Percentiles rank a stretch among this genome's conserved stretches.
These are phyloP conservation scores for Clavaria fumosa DNA, from an alignment of 768 basidiomycete genomes.

Conservation along the genomic window DNA sequence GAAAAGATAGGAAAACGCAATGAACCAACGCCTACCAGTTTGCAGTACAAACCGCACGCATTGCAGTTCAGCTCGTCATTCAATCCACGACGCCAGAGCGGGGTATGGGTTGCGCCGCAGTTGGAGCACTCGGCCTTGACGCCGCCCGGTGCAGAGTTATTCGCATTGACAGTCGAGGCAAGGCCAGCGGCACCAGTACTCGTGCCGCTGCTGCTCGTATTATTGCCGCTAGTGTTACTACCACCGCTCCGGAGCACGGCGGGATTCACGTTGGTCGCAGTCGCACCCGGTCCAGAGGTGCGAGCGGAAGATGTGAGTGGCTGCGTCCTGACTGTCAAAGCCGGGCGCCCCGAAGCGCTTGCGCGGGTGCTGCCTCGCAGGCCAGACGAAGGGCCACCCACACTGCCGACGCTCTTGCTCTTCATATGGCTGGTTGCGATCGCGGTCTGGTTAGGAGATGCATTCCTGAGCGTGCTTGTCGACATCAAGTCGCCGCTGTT, in stretches of 20 bases:
- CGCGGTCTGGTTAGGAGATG: slow-evolving; percentile 24
- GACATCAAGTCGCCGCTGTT: too few relatives aligned
- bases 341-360: slow-evolving; percentile 35
- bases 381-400: too few relatives aligned
- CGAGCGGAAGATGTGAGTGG: slow-evolving; percentile 28
- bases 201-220: too few relatives aligned
- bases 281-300: slow-evolving; percentile 48
- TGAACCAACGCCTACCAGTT: slow-evolving; percentile 32
- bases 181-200: too few relatives aligned
- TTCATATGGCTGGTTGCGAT: slow-evolving; percentile 36
- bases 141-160: slow-evolving; percentile 34
- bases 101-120: slow-evolving; percentile 80
- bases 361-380: too few relatives aligned
- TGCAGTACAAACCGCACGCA: slow-evolving; percentile 79
- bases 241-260: slow-evolving; percentile 23
- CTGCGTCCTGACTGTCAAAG: slow-evolving; percentile 48
- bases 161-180: too few relatives aligned
- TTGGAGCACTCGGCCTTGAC: slow-evolving; percentile 78
- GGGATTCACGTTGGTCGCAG: slow-evolving; percentile 41
- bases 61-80: slow-evolving; percentile 87
- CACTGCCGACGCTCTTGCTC: too few relatives aligned
- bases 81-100: slow-evolving; percentile 72
- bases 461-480: slow-evolving; percentile 8
- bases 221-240: too few relatives aligned
- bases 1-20: slow-evolving; percentile 9